These are phyloP conservation scores for Dalechampia spathulata DNA, from an alignment of 441 rosid species.

Conservation along the genomic window DNA sequence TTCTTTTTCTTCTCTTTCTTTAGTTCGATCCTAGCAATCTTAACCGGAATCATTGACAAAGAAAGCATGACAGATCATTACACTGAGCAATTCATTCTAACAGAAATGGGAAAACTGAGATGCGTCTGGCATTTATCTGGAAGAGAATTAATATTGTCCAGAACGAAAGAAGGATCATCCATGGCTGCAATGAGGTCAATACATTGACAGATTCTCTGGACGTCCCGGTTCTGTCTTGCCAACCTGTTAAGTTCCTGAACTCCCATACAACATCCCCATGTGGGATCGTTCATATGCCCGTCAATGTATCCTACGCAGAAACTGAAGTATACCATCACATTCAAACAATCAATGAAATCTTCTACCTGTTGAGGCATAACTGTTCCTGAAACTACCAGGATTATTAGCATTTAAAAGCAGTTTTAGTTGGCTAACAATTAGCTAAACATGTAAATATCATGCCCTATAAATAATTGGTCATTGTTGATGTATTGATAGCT, in stretches of 20 bases:
- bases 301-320: constrained; percentile 7
- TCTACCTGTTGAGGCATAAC: not conserved
- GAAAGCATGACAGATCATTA: not conserved
- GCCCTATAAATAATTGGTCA: not conserved
- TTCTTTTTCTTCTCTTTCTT: no score
- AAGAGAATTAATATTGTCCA: constrained; percentile 6
- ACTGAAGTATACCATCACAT: constrained; percentile 1
- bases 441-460: constrained; percentile 10
- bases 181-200: constrained; percentile 8
- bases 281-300: not conserved
- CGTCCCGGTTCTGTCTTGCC: not conserved
- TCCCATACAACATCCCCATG: constrained; percentile 10
- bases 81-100: constrained; percentile 11
- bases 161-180: constrained; percentile 9
- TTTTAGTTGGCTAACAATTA: constrained; percentile 8
- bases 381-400: not conserved
- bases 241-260: constrained; percentile 7
- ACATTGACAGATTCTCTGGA: constrained; percentile 7
- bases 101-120: constrained; percentile 14
- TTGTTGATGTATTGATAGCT: not conserved
- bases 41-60: not conserved
- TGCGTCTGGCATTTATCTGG: constrained; percentile 8
- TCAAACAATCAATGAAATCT: constrained; percentile 8
- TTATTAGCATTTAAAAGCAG: not conserved
- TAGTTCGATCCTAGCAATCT: no score